Evolutionary conservation across 2,329 filamentous ascomycete genomes (phyloP).

Genomic region (Dactylellina parvicollis): DNA sequence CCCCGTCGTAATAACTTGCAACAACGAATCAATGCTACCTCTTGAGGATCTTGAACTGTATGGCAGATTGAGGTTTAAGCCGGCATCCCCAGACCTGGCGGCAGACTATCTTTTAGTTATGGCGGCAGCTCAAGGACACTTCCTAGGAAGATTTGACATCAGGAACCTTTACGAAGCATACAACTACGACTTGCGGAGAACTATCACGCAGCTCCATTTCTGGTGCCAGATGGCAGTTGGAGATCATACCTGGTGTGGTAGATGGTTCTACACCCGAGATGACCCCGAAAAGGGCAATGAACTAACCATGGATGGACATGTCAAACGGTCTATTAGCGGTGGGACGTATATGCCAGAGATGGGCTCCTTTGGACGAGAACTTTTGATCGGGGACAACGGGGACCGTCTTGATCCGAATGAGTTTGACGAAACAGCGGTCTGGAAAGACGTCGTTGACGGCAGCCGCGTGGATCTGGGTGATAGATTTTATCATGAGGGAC

Average conservation of each 20-base stretch:
- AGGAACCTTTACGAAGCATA: conserved; percentile 76
- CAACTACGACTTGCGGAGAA: conserved; percentile 77
- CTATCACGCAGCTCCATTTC: conserved; percentile 85
- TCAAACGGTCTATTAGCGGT: conserved; percentile 80
- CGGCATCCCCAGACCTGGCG: conserved; percentile 73
- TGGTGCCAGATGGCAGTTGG: conserved; percentile 98
- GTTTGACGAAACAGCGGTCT: conserved; percentile 70
- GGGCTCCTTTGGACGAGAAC: conserved; percentile 77
- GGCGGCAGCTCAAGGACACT: conserved; percentile 88
- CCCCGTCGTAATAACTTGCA: conserved; percentile 95
- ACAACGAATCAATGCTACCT: conserved; percentile 84
- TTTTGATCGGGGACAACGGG: conserved; percentile 59
- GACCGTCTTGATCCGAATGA: conserved; percentile 59
- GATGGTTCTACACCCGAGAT: conserved; percentile 90
- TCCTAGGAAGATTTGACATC: conserved; percentile 74
- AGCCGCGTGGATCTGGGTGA: conserved; percentile 74
- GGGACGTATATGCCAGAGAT: conserved; percentile 80
- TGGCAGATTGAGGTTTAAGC: conserved; percentile 80
- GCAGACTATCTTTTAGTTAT: conserved; percentile 83
- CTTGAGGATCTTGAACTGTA: conserved; percentile 79
- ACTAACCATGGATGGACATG: conserved; percentile 66
- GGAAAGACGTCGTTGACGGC: conserved; percentile 73
- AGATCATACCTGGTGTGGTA: conserved; percentile 78
- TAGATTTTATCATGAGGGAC: conserved; percentile 63
- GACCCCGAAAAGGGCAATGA: conserved; percentile 76